Evolutionary conservation across 768 basidiomycete genomes (phyloP).

Genomic region (Lactifluus pinguis): DNA sequence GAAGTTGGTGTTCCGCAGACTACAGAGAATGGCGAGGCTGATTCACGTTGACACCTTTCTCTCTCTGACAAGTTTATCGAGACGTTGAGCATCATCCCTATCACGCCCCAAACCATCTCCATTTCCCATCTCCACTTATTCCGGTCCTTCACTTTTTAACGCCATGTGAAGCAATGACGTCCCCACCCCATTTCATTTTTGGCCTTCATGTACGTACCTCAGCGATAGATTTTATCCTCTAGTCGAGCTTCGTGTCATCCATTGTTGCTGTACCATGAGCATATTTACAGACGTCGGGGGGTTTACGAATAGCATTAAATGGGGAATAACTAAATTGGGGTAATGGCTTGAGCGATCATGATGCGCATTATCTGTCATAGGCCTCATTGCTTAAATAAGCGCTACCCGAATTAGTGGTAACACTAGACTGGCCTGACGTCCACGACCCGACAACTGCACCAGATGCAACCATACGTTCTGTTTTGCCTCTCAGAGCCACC

Average conservation of each 20-base stretch:
- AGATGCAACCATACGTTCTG: not conserved
- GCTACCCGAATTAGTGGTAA: not conserved
- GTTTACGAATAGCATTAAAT: not conserved
- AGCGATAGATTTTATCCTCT: constrained; percentile 5
- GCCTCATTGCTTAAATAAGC: not conserved
- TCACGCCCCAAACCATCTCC: not conserved
- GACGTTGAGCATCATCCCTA: too few species aligned
- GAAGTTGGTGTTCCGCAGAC: constrained; percentile 3
- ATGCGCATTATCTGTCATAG: not conserved
- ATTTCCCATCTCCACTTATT: constrained; percentile 2
- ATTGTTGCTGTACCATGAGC: not conserved
- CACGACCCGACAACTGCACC: constrained; percentile 3
- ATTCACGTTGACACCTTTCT: constrained; percentile 8
- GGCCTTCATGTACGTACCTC: constrained; percentile 1
- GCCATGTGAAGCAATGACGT: not conserved
- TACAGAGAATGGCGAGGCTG: constrained; percentile 15
- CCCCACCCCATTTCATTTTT: not conserved
- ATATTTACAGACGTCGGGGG: not conserved
- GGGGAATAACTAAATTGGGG: too few species aligned
- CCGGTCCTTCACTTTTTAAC: not conserved
- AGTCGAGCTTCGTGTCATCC: not conserved
- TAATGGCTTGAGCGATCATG: too few species aligned
- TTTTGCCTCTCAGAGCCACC: not conserved
- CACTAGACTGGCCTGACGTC: constrained; percentile 9
- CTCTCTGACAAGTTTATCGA: not conserved